Evolutionary conservation across 441 rosid genomes (phyloP), one percentile per base, ranked within the genome.

Genomic region (Daphne laureola): DNA sequence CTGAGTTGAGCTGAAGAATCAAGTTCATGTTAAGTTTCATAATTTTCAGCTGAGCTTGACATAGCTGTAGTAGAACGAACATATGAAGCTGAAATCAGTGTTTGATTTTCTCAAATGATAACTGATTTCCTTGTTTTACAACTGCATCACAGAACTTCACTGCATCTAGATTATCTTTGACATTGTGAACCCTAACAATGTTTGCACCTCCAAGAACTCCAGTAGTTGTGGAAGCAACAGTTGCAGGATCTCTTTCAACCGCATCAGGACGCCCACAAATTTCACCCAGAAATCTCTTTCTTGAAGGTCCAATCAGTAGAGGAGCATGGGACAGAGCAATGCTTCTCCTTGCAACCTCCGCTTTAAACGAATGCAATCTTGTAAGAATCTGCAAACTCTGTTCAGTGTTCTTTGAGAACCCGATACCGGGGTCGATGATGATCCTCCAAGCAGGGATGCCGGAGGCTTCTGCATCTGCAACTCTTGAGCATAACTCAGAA

Each of bases 371-470:
- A 3, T 87, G 84, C 4, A 90, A 67, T 3, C 87, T 78, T 36
- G n/a, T 61, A 2, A 93, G 82, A 38, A 93, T 71, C 65, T 87
- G 89, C 67, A 93, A 50, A 71, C 85, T 90, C 2, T 93, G 82
- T 58, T 76, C 71, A 3, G 79, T 69, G 12, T 66, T 75, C 78
- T 93, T 93, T 17, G 97, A 90, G 57, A 93, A 93, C 52, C 99
- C 97, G 36, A 90, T 67, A 59, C 96, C 97, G 15, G 96, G 95
- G 73, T 90, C 97, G 14, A 79, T 64, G 49, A 93, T 78, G 54
- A 90, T 77, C 68, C 91, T 82, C 96, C 99, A 93, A 49, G 96
- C 79, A 9, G 96, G 96, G 59, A 87, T 67, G 26, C 99, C 97
- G 0, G 81, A 72, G 18, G 73, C 43, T 62, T 93, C 93, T 6